phyloP scores from a whole-genome alignment of 257 asterid species.

The Galeopsis tetrahit region DNA sequence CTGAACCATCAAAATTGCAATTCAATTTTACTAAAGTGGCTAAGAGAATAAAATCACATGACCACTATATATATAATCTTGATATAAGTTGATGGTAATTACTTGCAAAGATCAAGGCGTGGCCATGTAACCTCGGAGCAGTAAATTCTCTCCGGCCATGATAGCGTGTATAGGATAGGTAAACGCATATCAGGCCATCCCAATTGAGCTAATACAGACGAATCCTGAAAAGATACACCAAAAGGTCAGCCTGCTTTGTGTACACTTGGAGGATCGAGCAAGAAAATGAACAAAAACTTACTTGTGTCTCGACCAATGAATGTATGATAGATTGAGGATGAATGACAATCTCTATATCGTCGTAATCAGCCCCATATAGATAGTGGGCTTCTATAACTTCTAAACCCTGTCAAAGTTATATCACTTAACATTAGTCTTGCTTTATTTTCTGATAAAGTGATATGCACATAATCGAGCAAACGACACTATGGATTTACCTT shows the following conservation, averaged over 20 bases:
- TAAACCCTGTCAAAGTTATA: slow-evolving; percentile 64
- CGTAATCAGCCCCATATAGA: slow-evolving; percentile 91
- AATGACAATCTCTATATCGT: slow-evolving; percentile 85
- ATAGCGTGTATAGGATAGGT: slow-evolving; percentile 92
- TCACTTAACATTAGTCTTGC: neutral
- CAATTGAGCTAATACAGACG: slow-evolving; percentile 87
- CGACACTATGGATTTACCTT: slow-evolving; percentile 59
- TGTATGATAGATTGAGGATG: slow-evolving; percentile 98
- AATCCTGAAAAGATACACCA: slow-evolving; percentile 58
- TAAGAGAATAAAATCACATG: neutral
- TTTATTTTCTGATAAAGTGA: neutral
- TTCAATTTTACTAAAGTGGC: neutral
- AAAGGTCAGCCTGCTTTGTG: neutral
- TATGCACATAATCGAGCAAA: neutral
- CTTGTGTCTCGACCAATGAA: slow-evolving; percentile 98
- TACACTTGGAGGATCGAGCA: neutral
- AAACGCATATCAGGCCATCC: slow-evolving; percentile 99
- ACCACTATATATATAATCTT: slow-evolving; percentile 5
- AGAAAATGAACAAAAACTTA: slow-evolving; percentile 29
- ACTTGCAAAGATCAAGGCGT: slow-evolving; percentile 99
- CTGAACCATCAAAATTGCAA: slow-evolving; percentile 46
- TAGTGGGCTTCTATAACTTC: slow-evolving; percentile 99
- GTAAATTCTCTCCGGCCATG: slow-evolving; percentile 91
- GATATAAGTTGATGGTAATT: slow-evolving; percentile 31
- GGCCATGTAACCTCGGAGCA: slow-evolving; percentile 98